Evolutionary conservation across 192 early-diverging fungal species (phyloP), one percentile per base, ranked within the genome.

Genomic region (Coemansia sp.): DNA sequence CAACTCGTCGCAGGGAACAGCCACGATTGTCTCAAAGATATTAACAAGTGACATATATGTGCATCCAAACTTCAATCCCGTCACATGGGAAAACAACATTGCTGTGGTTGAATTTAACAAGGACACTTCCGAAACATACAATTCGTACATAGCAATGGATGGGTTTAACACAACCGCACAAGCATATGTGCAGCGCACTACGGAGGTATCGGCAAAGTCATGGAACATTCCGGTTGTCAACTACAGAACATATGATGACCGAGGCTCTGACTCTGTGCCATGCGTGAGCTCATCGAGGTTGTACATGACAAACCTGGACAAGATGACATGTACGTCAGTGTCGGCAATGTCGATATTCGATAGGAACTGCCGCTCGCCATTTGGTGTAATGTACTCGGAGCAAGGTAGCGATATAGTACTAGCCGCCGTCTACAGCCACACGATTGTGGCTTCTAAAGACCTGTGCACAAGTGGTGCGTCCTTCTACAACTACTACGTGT

Each of bases 81-180:
- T 19, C 0, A 67, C 67, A 7, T 63, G 67, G n/a, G 64, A 67
- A 61, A 76, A 76, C 67, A 81, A 81, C 41, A 73, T 81, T 45
- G 79, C 79, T 4, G 62, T 69, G 2, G 58, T 78, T 9, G 52
- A 58, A 40, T 78, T 73, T 37, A 59, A 63, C 54, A 67, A 51
- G 8, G 39, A 41, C 6, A 59, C 21, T 13, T 36, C 55, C 5
- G 37, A 22, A 6, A 42, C 42, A 4, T 76, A 48, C 55, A 43
- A 32, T 5, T 46, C 51, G 51, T 58, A 45, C 22, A 72, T 72
- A 19, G 62, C 61, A 11, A 62, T 42, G 5, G 45, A 68, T 41
- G 47, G 32, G 0, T 18, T 40, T 6, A 63, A 59, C 26, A 57
- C 48, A 48, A 62, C 19, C 8, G 41, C 21, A 8, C 36, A 63